Evolutionary conservation across 2,329 filamentous ascomycete genomes (phyloP), one percentile per base, ranked within the genome.

Genomic region (Aspergillus sp.): DNA sequence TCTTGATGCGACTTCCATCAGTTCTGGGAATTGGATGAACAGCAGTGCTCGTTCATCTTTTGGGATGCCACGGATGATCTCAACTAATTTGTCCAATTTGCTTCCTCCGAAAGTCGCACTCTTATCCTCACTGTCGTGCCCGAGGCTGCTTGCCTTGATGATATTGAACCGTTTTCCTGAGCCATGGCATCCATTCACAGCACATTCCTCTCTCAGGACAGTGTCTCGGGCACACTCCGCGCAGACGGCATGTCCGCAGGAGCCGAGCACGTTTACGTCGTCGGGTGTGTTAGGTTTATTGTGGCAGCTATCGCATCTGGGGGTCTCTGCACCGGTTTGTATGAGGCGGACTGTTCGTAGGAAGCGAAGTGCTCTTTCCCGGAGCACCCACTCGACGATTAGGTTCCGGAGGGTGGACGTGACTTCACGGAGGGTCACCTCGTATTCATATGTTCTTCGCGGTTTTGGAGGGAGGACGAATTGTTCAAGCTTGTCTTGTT

Each of bases 211-310:
- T 19, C 51, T 51, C 15, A 43, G 35, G 12, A 52, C 42, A 4
- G 56, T 55, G 13, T 46, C 13, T 4, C 48, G 48, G 15, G 68
- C 56, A 46, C 76, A 79, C 1, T 46, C 39, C 17, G 60, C 53
- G 57, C 78, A 81, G n/a, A 76, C 55, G 1, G 68, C 51, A 55
- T 82, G 79, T 0, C 79, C 79, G 51, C 79, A 82, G 5, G 64
- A 64, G 0, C 69, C 68, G 7, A 79, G 66, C 4, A 81, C 58
- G 13, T 60, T 65, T 9, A 73, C 52, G 4, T 64, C 51, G 5
- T 59, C 57, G 37, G 65, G 57, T n/a, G 53, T 56, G 4, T 63
- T 43, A 6, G 51, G 50, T n/a, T 47, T 49, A 3, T 49, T 47
- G 2, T 60, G 51, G 51, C 73, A 76, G 15, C 47, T 52, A 33